Evolutionary conservation across 1,139 yeast genomes (phyloP), one percentile per base, ranked within the genome.

Genomic region (Geotrichum europaeum): DNA sequence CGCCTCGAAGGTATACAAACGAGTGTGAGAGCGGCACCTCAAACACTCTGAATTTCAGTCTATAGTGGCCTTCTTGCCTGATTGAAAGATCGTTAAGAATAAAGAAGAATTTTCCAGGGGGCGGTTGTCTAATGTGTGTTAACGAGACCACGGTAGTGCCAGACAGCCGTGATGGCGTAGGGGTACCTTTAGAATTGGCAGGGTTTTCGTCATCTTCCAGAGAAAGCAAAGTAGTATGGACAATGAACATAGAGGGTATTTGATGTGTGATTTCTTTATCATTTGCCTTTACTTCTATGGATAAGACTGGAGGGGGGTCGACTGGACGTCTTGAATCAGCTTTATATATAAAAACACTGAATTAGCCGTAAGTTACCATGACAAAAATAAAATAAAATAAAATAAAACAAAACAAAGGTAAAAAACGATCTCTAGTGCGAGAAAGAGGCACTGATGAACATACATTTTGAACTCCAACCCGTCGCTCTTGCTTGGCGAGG

Each of bases 21-120:
- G 66, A 64, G 13, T 64, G 62, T 18, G 62, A 64, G 18, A 69
- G 61, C 49, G 67, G 61, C 20, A 69, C 65, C 60, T 71, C 76
- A 65, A 67, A 73, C 10, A 72, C 67, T 40, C 68, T 63, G 58
- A 72, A 73, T 43, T 67, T 67, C 40, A 73, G 64, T 43, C 69
- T 66, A 61, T 73, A 73, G 30, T 65, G 49, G 24, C 76, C 76
- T 58, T 73, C 76, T 56, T 72, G 74, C 9, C 76, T 67, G 32
- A 73, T 69, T 30, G 74, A 69, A 49, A 73, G 66, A 57, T 73
- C 76, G 56, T 70, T 72, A 54, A 73, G 67, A 43, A 73, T 66
- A 62, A 73, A 73, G 61, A 69, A 71, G 43, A 66, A 68, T 58
- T 65, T 63, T 18, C 72, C 72, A 4, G 71, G 71, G 1, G 66